phyloP scores from a whole-genome alignment of 2,329 filamentous ascomycete genomes.

The Clarireedia hainanense region DNA sequence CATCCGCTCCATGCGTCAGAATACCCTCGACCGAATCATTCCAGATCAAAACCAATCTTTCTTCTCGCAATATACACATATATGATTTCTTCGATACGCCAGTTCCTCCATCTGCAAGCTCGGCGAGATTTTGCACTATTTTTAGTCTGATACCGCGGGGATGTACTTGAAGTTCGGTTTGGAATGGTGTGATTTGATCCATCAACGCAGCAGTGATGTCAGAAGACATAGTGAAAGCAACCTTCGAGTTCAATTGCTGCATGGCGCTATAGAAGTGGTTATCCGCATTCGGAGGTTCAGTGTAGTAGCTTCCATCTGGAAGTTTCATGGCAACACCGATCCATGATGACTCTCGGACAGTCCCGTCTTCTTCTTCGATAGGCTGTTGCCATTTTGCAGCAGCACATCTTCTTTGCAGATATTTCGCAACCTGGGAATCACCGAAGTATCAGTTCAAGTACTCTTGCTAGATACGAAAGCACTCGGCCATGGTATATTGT shows the following conservation, averaged over 20 bases:
- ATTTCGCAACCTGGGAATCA: slow-evolving; percentile 13
- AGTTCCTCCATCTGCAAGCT: slow-evolving; percentile 32
- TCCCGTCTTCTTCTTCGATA: slow-evolving; percentile 11
- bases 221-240: slow-evolving; percentile 41
- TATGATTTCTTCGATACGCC: slow-evolving; percentile 11
- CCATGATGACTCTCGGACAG: slow-evolving; percentile 10
- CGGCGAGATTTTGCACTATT: slow-evolving; percentile 42
- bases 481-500: neutral
- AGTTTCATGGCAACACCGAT: slow-evolving; percentile 13
- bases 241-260: slow-evolving; percentile 21
- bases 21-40: slow-evolving; percentile 18
- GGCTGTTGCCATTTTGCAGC: slow-evolving; percentile 14
- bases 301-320: slow-evolving; percentile 14
- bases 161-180: slow-evolving; percentile 14
- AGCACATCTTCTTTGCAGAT: slow-evolving; percentile 12
- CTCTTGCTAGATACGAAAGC: neutral
- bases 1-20: slow-evolving; percentile 14
- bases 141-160: slow-evolving; percentile 12
- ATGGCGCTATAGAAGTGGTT: slow-evolving; percentile 9
- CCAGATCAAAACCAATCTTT: slow-evolving; percentile 18
- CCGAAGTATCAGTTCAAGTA: neutral
- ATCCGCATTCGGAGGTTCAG: slow-evolving; percentile 12
- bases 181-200: slow-evolving; percentile 16
- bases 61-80: slow-evolving; percentile 15
- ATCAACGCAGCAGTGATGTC: slow-evolving; percentile 35